phyloP scores from a whole-genome alignment of 108 stramenopile genomes.

The Nannochloropsis salina region DNA sequence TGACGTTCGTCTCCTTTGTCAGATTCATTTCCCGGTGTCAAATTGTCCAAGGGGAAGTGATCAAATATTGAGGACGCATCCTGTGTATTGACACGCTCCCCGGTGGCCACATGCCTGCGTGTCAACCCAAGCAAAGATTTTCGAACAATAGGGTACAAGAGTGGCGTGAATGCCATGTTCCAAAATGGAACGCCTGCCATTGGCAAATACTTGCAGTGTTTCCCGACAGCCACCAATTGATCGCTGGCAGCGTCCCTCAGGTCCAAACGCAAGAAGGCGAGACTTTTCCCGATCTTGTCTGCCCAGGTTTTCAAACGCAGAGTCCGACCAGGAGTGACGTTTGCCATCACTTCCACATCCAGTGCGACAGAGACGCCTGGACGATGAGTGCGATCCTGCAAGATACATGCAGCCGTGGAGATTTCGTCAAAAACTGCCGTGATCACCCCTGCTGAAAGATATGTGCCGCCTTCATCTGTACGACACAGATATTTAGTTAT shows the following conservation, averaged over 20 bases:
- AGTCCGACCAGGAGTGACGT: neutral
- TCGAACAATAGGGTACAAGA: neutral
- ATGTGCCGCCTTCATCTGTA: neutral
- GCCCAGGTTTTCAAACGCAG: neutral
- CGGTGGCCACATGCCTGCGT: neutral
- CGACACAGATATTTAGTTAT: neutral
- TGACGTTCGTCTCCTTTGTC: neutral
- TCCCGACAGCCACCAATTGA: neutral
- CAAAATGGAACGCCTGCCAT: constrained; percentile 17
- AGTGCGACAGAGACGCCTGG: neutral
- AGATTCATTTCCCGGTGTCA: neutral
- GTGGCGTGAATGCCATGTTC: neutral
- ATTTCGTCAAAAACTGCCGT: neutral
- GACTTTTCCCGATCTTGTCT: neutral
- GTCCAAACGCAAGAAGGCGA: neutral
- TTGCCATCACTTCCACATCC: neutral
- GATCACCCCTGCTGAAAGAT: constrained; percentile 15
- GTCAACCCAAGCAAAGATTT: neutral
- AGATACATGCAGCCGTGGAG: constrained; percentile 2
- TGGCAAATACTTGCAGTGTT: neutral
- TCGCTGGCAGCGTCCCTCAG: neutral
- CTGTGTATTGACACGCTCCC: neutral
- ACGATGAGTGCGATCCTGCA: neutral
- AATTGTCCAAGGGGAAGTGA: neutral
- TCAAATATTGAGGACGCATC: neutral